Conservation (phyloP, 2,329 filamentous ascomycete species). For the Neofusicoccum sp. region DNA sequence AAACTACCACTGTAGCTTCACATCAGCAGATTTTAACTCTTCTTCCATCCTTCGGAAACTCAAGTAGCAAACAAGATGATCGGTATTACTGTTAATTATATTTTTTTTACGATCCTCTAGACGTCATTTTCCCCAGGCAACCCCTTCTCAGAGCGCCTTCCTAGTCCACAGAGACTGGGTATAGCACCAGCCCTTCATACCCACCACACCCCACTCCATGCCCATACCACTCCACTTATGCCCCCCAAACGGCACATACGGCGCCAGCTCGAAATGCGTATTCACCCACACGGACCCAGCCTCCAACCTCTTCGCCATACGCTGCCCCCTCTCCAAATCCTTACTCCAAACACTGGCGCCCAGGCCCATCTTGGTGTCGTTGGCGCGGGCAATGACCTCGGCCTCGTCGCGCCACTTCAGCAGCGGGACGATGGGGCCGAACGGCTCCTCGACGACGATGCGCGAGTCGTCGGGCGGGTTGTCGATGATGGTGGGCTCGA, state of each 20-base stretch:
- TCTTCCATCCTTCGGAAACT: too few species aligned
- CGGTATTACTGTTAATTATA: too few species aligned
- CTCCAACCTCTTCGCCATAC: conserved; percentile 48
- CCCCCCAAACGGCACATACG: conserved; percentile 60
- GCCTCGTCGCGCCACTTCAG: conserved; percentile 62
- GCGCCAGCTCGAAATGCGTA: conserved; percentile 37
- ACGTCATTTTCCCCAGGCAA: too few species aligned
- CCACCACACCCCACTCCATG: conserved; percentile 62
- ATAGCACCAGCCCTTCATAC: conserved; percentile 62
- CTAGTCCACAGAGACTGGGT: conserved; percentile 24
- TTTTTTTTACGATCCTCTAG: too few species aligned
- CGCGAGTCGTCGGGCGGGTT: conserved; percentile 59
- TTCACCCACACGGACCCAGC: conserved; percentile 59
- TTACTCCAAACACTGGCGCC: conserved; percentile 58
- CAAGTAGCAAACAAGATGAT: too few species aligned
- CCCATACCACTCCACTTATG: conserved; percentile 65
- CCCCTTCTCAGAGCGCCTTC: background rate
- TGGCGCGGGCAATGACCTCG: conserved; percentile 51
- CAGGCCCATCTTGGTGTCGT: conserved; percentile 54
- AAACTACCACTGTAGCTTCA: too few species aligned
- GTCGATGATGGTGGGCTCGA: conserved; percentile 61
- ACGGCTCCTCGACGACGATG: conserved; percentile 63
- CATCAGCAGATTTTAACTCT: too few species aligned
- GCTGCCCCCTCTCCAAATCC: conserved; percentile 49
- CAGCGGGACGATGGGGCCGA: conserved; percentile 65